Base-by-base conservation (phyloP, 306 rosid species). In the Vigna reflexopilosa region DNA sequence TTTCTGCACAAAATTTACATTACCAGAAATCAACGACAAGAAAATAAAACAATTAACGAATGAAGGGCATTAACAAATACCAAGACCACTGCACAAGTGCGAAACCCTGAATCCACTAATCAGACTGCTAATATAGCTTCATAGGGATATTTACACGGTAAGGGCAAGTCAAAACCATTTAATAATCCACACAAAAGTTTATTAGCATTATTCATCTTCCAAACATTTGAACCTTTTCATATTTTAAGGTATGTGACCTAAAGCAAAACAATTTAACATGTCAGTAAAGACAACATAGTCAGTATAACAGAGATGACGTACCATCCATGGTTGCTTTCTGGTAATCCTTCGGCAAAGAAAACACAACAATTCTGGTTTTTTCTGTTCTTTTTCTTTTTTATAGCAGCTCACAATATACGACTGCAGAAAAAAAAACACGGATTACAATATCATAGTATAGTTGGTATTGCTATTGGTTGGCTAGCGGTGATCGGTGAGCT, bases 271-370 rank as follows among this genome's bases (percentile, higher is more conserved):
- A 42, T 45, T 44, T 58, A 62, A 70, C 34, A 54, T 40, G 9
- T 42, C 20, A 47, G 16, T 5, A 38, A 52, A 85, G 22, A 16
- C 10, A 54, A 55, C 13, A 28, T 19, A 5, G 67, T 20, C 24
- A 7, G 19, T 22, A 63, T 6, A 6, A 2, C 14, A 1, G 15
- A 42, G 68, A 55, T 34, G 38, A 85, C 86, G 47, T 87, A 91
- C 96, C 96, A 78, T 91, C 96, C 93, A 88, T 88, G 84, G 52
- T 77, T 79, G 82, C 83, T 77, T 67, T 73, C 54, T 62, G 80
- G 64, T 67, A 32, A 30, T 59, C 79, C 73, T 81, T 83, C 55
- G n/a, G 73, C 48, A 36, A 69, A 77, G 52, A 65, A n/a, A 4
- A 36, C 54, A 28, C 71, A 59, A 70, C 64, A 15, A 69, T 17